Percentiles rank a stretch among this genome's conserved stretches.
Evolutionary conservation across 345 rosid genomes (phyloP).

Genomic region (Sonneratia caseolaris): DNA sequence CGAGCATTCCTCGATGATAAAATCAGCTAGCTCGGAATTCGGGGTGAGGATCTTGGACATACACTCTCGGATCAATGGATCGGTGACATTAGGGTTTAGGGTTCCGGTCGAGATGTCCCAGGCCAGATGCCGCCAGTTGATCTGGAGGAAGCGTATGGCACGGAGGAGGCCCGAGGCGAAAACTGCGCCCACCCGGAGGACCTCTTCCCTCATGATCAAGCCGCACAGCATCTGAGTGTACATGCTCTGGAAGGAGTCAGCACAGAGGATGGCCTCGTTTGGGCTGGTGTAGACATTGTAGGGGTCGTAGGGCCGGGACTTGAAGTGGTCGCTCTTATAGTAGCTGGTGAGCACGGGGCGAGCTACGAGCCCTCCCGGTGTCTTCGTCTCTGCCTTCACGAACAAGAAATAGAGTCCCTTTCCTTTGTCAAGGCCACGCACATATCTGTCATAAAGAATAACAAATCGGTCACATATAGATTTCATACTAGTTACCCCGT

Average conservation of each 20-base stretch:
- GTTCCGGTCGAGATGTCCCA: constrained; percentile 21
- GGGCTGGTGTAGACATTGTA: constrained; percentile 35
- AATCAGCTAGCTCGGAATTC: constrained; percentile 18
- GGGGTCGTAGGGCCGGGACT: constrained; percentile 25
- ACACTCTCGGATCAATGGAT: constrained; percentile 16
- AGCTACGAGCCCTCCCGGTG: constrained; percentile 32
- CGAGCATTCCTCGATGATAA: constrained; percentile 17
- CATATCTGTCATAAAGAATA: constrained; percentile 35
- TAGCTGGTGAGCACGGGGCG: constrained; percentile 39
- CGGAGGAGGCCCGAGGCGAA: constrained; percentile 36
- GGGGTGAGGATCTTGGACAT: constrained; percentile 20
- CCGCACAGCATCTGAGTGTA: constrained; percentile 32
- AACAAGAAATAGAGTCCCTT: constrained; percentile 55
- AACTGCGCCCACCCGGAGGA: constrained; percentile 31
- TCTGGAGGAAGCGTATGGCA: constrained; percentile 31
- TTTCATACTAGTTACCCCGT: not conserved
- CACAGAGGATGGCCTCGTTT: constrained; percentile 28
- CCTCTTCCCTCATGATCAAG: constrained; percentile 21
- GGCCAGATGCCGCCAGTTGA: constrained; percentile 23
- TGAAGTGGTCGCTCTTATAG: constrained; percentile 35
- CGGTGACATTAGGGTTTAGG: constrained; percentile 20
- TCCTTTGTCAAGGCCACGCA: constrained; percentile 77
- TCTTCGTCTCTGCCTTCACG: constrained; percentile 28
- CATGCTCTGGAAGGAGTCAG: constrained; percentile 40
- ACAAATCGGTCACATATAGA: not conserved